Evolutionary conservation across 805 yeast genomes (phyloP), one percentile per base, ranked within the genome.

Genomic region (Clavispora vitiphila): DNA sequence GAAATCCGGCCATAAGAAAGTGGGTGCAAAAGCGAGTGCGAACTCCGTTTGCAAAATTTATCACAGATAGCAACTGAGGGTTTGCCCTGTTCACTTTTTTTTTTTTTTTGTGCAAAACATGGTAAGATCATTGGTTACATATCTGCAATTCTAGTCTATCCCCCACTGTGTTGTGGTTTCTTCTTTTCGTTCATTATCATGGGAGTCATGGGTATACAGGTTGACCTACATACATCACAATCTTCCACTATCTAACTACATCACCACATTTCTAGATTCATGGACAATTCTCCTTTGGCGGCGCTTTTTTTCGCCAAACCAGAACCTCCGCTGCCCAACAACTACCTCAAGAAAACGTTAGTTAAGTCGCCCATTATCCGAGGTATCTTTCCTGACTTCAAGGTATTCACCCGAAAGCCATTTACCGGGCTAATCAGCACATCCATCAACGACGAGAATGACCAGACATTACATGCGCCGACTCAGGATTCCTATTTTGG

Each of bases 361-460:
- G 49, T 69, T 26, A 62, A 62, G 14, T 66, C 76, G 14, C 74
- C 78, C 2, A 53, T 67, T 1, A 53, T 71, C 22, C 50, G 54
- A 20, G 53, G 58, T 15, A 60, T 73, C 19, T 58, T 61, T 43
- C 62, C 64, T 10, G 39, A 48, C 10, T 68, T 73, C 51, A 45
- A 50, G 16, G 71, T 69, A 1, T 50, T 54, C 16, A 41, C 52
- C 12, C 50, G 50, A 22, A 69, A 69, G 47, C 60, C 64, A 3
- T 56, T 63, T 11, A 37, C 53, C 9, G 72, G 71, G 7, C 54
- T 69, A n/a, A 38, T 62, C 11, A 60, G 64, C 43, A 46, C 58
- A 6, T 58, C 68, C 11, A 48, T 64, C 15, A 64, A 66, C 41
- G 73, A 68, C 31, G 73, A 66, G 39, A 56, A 54, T 14, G 64